Evolutionary conservation across 2,329 filamentous ascomycete genomes (phyloP), one percentile per base, ranked within the genome.

Genomic region (Apiospora rasikravindrae): DNA sequence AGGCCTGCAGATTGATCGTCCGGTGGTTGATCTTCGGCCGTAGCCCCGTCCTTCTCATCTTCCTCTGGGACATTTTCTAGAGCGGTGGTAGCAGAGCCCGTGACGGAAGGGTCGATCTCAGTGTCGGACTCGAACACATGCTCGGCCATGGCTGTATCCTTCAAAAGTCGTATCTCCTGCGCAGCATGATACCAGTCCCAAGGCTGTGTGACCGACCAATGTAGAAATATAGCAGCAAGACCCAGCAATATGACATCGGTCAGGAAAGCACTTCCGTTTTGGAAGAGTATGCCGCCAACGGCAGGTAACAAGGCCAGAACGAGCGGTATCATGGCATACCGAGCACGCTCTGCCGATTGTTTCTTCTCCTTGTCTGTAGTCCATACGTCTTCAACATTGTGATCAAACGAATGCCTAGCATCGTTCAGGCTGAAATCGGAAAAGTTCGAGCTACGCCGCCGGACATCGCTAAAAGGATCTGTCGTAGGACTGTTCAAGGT

Each of bases 171-270:
- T 49, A 92, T 82, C 72, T 89, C 85, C 77, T 93, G 92, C 0
- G 93, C 91, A 2, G 91, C 90, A 75, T 89, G 87, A 81, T 95
- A 95, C 93, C 93, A 95, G 70, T 90, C 86, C 95, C 96, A 98
- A 77, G 96, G 96, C 76, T 96, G 86, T 71, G 94, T 92, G 61
- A 98, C 92, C 68, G 94, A 95, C 94, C 95, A 98, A 80, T 98
- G 95, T 74, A 98, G 85, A 78, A 98, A 97, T 64, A 98, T 88
- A 5, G 92, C 94, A 2, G 94, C 93, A 73, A 98, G 82, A 2
- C 89, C 90, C 44, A 98, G 84, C 45, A 98, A 86, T 77, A 96
- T 92, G 40, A 97, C 83, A 81, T 98, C 96, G 0, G 95, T 98
- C 71, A 95, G 90, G 73, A 98, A 88, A 0, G 92, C 89, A 76